Conservation (phyloP, 805 yeast species). For the Sugiyamaella marilandica region DNA sequence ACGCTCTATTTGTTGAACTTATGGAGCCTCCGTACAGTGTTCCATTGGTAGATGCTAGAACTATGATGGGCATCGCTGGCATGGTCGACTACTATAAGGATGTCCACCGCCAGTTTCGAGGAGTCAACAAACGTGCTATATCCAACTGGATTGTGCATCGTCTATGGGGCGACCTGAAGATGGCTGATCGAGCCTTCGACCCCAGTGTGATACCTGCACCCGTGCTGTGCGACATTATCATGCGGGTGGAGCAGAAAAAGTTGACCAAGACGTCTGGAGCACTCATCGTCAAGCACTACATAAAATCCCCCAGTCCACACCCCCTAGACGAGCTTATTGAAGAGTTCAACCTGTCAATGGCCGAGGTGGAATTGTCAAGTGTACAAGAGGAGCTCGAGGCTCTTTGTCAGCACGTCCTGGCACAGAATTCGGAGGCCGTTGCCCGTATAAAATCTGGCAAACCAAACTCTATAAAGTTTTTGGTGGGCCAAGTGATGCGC, state of each 20-base stretch:
- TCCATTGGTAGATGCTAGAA: slow-evolving; percentile 68
- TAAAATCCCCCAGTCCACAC: slow-evolving; percentile 41
- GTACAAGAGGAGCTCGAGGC: slow-evolving; percentile 36
- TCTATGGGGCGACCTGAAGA: slow-evolving; percentile 62
- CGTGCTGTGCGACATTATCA: slow-evolving; percentile 52
- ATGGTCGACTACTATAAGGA: slow-evolving; percentile 50
- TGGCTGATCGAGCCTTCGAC: slow-evolving; percentile 38
- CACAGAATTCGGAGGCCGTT: slow-evolving; percentile 50
- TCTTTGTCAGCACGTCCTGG: slow-evolving; percentile 45
- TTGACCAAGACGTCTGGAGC: slow-evolving; percentile 69
- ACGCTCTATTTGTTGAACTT: slow-evolving; percentile 46
- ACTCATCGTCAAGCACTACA: slow-evolving; percentile 55
- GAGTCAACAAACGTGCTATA: slow-evolving; percentile 34
- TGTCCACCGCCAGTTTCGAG: slow-evolving; percentile 34
- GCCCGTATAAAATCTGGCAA: slow-evolving; percentile 53
- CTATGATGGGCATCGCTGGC: slow-evolving; percentile 50
- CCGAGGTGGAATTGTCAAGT: slow-evolving; percentile 28
- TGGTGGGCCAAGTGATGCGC: slow-evolving; percentile 84
- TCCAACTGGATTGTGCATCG: slow-evolving; percentile 84
- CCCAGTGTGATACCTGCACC: slow-evolving; percentile 35
- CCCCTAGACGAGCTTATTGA: slow-evolving; percentile 45
- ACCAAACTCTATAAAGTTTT: slow-evolving; percentile 59
- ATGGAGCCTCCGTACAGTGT: slow-evolving; percentile 48
- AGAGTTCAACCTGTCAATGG: slow-evolving; percentile 41
- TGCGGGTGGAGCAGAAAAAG: slow-evolving; percentile 40